A percentile compares a stretch with the other conserved stretches of the same genome.
phyloP scores from a whole-genome alignment of 1,284 basidiomycete species.

The Phenoliferia sp. region DNA sequence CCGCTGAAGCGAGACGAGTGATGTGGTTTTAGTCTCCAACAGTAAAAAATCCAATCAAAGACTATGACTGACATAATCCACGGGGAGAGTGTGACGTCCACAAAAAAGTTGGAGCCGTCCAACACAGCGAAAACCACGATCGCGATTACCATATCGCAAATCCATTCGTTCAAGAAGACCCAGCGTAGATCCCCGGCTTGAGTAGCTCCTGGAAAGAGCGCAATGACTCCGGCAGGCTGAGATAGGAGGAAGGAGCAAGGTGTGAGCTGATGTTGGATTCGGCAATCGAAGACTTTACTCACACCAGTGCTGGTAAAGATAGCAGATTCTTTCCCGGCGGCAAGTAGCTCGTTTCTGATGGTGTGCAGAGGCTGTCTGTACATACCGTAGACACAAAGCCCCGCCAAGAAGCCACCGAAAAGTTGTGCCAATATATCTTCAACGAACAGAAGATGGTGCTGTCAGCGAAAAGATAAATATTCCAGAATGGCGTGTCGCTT shows the following conservation, averaged over 20 bases:
- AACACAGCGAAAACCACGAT: conserved; percentile 34
- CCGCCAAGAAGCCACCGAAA: conserved; percentile 63
- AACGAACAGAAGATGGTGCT: conserved; percentile 45
- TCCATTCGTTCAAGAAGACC: conserved; percentile 18
- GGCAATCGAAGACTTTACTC: too few species aligned
- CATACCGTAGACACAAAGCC: conserved; percentile 66
- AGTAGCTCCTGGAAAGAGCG: conserved; percentile 9
- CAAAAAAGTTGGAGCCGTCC: conserved; percentile 31
- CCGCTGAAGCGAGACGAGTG: too few species aligned
- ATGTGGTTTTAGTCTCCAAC: too few species aligned
- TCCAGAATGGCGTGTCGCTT: too few species aligned
- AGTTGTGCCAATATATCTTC: conserved; percentile 65
- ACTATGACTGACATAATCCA: too few species aligned
- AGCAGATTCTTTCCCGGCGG: not conserved
- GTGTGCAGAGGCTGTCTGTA: conserved; percentile 55
- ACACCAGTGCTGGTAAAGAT: not conserved
- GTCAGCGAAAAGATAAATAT: not conserved
- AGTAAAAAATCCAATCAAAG: too few species aligned
- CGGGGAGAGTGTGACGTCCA: conserved; percentile 20
- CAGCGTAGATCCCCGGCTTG: conserved; percentile 1
- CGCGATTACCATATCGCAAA: conserved; percentile 18
- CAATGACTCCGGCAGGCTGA: conserved; percentile 22
- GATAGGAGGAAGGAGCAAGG: not conserved
- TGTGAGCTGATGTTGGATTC: not conserved
- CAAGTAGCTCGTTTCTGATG: conserved; percentile 14